A percentile compares a stretch with the other conserved stretches of the same genome.
These are phyloP conservation scores for Azolla pinnata DNA, from an alignment of 75 land plant genomes.

Conservation along the genomic window DNA sequence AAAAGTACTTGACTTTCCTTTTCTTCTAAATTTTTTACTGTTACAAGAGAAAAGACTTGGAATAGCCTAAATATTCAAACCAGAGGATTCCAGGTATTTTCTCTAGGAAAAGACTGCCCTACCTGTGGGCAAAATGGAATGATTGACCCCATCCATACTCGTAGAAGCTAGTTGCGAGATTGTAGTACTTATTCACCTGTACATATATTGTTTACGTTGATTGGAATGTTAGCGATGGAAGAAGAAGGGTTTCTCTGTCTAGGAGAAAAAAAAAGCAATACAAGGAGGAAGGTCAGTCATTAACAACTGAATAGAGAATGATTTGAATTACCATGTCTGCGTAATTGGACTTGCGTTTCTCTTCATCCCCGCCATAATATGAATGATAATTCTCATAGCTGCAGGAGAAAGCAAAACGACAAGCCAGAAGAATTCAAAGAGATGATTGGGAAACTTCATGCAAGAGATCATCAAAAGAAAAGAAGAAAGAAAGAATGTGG, in stretches of 20 bases:
- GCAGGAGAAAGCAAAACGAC: background rate
- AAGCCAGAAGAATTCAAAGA: background rate
- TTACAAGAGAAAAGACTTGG: too few species aligned
- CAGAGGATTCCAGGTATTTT: too few species aligned
- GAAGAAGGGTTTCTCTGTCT: too few species aligned
- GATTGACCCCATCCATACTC: constrained; percentile 99
- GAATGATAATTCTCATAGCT: constrained; percentile 82
- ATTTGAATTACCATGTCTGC: constrained; percentile 56
- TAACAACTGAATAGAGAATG: too few species aligned
- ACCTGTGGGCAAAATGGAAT: constrained; percentile 95
- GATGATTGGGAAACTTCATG: background rate
- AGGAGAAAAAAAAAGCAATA: too few species aligned
- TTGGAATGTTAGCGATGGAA: background rate
- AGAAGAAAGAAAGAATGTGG: background rate
- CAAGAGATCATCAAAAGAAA: background rate
- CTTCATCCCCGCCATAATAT: constrained; percentile 60
- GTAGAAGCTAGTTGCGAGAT: constrained; percentile 92
- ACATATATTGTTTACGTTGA: background rate
- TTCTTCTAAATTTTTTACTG: background rate
- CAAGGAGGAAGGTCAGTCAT: too few species aligned
- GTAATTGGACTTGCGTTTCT: constrained; percentile 63
- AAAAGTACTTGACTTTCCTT: background rate
- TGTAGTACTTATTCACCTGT: constrained; percentile 97
- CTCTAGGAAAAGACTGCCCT: background rate
- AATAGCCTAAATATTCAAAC: too few species aligned